phyloP scores from a whole-genome alignment of 768 basidiomycete species.

The Lactarius quietus region DNA sequence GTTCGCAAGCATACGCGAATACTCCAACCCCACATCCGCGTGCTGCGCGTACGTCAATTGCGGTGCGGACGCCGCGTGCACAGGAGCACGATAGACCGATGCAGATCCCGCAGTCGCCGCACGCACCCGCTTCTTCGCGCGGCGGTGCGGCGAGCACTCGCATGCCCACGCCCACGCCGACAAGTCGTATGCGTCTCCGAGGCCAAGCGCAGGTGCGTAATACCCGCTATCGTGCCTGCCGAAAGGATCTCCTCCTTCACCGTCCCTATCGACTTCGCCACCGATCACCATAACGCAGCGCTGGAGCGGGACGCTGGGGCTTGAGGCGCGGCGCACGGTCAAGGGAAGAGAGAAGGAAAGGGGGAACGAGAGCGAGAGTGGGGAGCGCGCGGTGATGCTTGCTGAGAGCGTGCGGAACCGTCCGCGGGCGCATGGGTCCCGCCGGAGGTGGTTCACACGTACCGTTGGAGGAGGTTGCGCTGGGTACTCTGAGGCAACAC shows the following conservation, averaged over 20 bases:
- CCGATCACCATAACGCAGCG: not conserved
- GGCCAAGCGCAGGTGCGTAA: constrained; percentile 14
- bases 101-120: not conserved
- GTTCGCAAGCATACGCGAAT: constrained; percentile 16
- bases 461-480: not conserved
- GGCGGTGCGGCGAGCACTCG: constrained; percentile 2
- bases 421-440: constrained; percentile 2
- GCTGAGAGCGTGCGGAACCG: constrained; percentile 17
- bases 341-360: constrained; percentile 12
- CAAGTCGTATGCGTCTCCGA: constrained; percentile 16
- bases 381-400: constrained; percentile 12
- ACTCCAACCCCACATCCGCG: constrained; percentile 11
- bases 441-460: not conserved
- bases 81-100: constrained; percentile 7
- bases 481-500: not conserved
- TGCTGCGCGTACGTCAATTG: constrained; percentile 7
- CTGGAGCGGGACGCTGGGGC: not conserved
- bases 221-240: constrained; percentile 12
- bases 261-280: not conserved
- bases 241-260: constrained; percentile 9
- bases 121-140: not conserved
- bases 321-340: constrained; percentile 6
- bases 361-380: constrained; percentile 15
- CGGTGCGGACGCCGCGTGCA: constrained; percentile 12
- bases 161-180: constrained; percentile 22